Evolutionary conservation across 2,329 filamentous ascomycete species (phyloP).

Genomic region (Fusarium hainanense): DNA sequence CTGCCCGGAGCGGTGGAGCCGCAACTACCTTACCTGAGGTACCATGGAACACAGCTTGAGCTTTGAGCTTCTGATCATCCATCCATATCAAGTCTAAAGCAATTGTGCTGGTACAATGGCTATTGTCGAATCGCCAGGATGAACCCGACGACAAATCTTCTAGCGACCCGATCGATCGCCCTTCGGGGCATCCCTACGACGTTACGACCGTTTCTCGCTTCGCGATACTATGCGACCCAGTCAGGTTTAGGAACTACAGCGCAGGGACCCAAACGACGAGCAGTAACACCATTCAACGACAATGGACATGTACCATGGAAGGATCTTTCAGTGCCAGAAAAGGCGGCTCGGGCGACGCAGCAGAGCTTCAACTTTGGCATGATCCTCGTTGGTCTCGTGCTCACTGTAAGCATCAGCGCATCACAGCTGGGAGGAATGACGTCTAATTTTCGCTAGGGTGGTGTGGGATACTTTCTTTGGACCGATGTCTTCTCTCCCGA

Average conservation of each 20-base stretch:
- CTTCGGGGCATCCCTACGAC: conserved; percentile 44
- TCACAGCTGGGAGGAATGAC: neutral
- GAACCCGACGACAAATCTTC: conserved; percentile 56
- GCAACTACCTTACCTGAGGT: conserved; percentile 8
- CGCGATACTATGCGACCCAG: conserved; percentile 70
- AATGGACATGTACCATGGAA: conserved; percentile 85
- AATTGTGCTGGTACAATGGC: conserved; percentile 50
- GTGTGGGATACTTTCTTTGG: conserved; percentile 82
- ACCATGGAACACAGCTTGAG: neutral
- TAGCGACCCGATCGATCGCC: conserved; percentile 50
- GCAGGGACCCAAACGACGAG: conserved; percentile 67
- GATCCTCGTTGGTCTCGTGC: conserved; percentile 76
- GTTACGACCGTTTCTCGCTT: conserved; percentile 53
- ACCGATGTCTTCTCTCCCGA: conserved; percentile 85
- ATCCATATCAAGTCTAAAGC: conserved; percentile 9
- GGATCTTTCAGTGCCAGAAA: conserved; percentile 79
- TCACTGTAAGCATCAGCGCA: conserved; percentile 69
- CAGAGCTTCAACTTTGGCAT: conserved; percentile 90
- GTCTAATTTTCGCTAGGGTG: conserved; percentile 62
- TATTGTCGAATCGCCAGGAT: conserved; percentile 55
- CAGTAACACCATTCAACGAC: conserved; percentile 87
- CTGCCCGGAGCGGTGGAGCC: conserved; percentile 53
- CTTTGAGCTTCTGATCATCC: conserved; percentile 6
- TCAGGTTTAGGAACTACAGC: conserved; percentile 55
- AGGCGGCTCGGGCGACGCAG: conserved; percentile 85